Conservation (phyloP, 192 early-diverging fungal genomes). For the Coemansia sp. region DNA sequence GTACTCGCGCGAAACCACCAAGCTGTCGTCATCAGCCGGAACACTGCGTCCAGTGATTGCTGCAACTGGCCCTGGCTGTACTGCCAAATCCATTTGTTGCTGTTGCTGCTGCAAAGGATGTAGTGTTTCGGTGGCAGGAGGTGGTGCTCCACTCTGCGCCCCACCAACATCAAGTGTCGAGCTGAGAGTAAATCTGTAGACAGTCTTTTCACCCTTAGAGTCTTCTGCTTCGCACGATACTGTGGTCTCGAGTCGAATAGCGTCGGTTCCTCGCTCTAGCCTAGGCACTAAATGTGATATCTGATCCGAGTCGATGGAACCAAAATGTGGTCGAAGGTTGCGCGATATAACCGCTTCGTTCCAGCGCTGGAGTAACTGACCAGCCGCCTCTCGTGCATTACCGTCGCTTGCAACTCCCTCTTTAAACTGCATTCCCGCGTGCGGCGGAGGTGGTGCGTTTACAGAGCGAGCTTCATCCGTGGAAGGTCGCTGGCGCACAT, state of each 20-base stretch:
- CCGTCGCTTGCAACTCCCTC: slow-evolving; percentile 46
- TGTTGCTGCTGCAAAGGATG: slow-evolving; percentile 7
- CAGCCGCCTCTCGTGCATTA: slow-evolving; percentile 47
- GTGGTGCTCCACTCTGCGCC: slow-evolving; percentile 4
- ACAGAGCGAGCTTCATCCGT: slow-evolving; percentile 1
- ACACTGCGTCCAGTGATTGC: not conserved
- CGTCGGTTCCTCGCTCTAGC: slow-evolving; percentile 41
- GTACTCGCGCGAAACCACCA: not conserved
- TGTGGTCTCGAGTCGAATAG: slow-evolving; percentile 48
- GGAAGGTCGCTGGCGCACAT: slow-evolving; percentile 40
- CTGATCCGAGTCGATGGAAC: slow-evolving; percentile 12
- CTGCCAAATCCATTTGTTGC: not conserved
- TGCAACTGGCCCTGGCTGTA: not conserved
- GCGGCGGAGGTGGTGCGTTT: slow-evolving; percentile 8
- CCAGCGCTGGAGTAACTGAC: slow-evolving; percentile 46
- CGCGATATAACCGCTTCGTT: slow-evolving; percentile 46
- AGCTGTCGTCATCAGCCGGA: not conserved
- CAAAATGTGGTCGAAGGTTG: slow-evolving; percentile 23
- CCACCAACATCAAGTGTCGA: slow-evolving; percentile 51
- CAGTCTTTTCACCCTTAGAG: slow-evolving; percentile 46
- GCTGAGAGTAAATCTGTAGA: slow-evolving; percentile 51
- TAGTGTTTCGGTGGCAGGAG: not conserved
- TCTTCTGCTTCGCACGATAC: slow-evolving; percentile 52
- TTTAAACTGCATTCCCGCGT: slow-evolving; percentile 45
- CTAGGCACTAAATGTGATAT: slow-evolving; percentile 24